These are phyloP conservation scores for Fusarium aywerte DNA, from an alignment of 2,329 filamentous ascomycete genomes.

Conservation along the genomic window DNA sequence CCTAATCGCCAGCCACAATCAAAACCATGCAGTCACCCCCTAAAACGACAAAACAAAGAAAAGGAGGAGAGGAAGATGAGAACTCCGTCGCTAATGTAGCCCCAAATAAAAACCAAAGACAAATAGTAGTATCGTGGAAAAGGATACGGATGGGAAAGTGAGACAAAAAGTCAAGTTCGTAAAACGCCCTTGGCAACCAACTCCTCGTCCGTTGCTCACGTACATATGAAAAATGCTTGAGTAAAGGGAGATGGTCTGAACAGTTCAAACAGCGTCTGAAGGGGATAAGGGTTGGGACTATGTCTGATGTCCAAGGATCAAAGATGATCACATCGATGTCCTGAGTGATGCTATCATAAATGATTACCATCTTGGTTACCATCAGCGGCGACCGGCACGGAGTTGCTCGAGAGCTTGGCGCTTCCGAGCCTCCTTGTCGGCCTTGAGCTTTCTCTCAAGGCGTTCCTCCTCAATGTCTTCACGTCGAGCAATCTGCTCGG, in stretches of 20 bases:
- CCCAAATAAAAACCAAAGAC: conserved; percentile 18
- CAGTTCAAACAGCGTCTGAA: background rate
- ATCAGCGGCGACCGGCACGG: conserved; percentile 48
- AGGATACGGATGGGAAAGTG: background rate
- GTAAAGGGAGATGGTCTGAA: background rate
- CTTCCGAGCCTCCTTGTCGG: conserved; percentile 69
- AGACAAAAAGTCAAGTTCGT: conserved; percentile 19
- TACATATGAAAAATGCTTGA: conserved; percentile 19
- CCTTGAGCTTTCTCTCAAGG: conserved; percentile 69
- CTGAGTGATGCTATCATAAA: too few species aligned
- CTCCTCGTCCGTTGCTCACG: conserved; percentile 36
- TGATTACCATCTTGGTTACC: too few species aligned
- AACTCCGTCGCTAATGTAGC: conserved; percentile 56
- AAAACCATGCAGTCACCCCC: conserved; percentile 31
- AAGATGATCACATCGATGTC: too few species aligned
- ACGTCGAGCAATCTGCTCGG: conserved; percentile 69
- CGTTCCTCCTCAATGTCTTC: conserved; percentile 75
- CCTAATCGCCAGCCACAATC: conserved; percentile 17
- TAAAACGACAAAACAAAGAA: conserved; percentile 2
- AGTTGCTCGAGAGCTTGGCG: conserved; percentile 54
- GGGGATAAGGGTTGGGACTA: background rate
- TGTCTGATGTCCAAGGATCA: background rate
- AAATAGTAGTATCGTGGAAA: conserved; percentile 15
- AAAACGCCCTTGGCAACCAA: conserved; percentile 36
- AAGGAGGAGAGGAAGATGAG: conserved; percentile 23